These are phyloP conservation scores for Colletotrichum melonis DNA, from an alignment of 2,329 filamentous ascomycete species.

Conservation along the genomic window DNA sequence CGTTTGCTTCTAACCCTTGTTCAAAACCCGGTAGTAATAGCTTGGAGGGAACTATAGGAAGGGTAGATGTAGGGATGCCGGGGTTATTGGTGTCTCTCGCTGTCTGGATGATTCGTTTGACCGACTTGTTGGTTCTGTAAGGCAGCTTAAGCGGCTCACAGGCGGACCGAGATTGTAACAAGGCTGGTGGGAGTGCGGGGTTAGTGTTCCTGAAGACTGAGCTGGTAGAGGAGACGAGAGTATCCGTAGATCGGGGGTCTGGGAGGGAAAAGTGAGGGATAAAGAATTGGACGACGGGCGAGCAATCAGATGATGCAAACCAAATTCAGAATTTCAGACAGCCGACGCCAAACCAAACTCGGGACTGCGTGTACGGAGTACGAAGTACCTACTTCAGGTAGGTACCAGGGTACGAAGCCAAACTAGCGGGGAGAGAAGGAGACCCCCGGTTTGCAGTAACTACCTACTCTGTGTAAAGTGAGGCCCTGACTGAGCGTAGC, in stretches of 20 bases:
- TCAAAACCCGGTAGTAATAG: slow-evolving; percentile 1
- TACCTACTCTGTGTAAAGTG: not conserved
- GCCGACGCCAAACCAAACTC: not conserved
- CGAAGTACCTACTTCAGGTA: not conserved
- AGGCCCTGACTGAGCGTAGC: not conserved
- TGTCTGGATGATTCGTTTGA: not conserved
- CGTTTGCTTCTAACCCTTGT: slow-evolving; percentile 16
- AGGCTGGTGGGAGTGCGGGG: not conserved
- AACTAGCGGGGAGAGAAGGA: slow-evolving; percentile 22
- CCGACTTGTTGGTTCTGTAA: not conserved
- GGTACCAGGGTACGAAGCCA: slow-evolving; percentile 17
- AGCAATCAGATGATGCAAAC: slow-evolving; percentile 32
- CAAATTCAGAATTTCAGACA: not conserved
- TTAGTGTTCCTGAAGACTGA: not conserved
- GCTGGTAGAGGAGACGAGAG: not conserved
- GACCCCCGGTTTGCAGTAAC: not conserved
- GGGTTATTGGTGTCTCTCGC: not conserved
- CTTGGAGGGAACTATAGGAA: not conserved
- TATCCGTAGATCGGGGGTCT: not conserved
- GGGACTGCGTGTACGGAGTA: not conserved
- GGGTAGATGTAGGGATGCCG: not conserved
- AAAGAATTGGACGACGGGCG: slow-evolving; percentile 13
- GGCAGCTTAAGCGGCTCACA: not conserved
- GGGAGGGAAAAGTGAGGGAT: not conserved
- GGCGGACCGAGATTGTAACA: not conserved